phyloP scores from a whole-genome alignment of 352 stramenopile genomes.

The Halophytophthora batemanensis region DNA sequence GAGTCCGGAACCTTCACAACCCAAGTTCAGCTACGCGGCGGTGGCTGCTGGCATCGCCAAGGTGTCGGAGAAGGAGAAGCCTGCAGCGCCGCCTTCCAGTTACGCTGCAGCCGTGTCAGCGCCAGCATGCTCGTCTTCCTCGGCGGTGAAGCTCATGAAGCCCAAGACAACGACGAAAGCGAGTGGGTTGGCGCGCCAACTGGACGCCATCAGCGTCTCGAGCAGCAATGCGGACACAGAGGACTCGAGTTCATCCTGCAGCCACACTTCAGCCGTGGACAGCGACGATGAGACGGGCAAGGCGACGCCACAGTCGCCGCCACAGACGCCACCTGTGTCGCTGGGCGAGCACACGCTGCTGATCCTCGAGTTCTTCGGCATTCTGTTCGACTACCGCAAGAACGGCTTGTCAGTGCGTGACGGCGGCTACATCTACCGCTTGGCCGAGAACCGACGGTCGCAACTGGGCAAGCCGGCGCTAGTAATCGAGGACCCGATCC shows the following conservation, averaged over 20 bases:
- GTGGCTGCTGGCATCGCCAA: constrained; percentile 68
- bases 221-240: constrained; percentile 82
- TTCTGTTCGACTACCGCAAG: constrained; percentile 83
- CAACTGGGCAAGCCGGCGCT: constrained; percentile 62
- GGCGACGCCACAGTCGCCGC: background rate
- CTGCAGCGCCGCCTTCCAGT: constrained; percentile 36
- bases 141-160: constrained; percentile 15
- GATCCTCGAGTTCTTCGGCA: constrained; percentile 85
- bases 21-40: constrained; percentile 67
- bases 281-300: constrained; percentile 50
- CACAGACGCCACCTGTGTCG: constrained; percentile 26
- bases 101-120: constrained; percentile 70
- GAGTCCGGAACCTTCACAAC: constrained; percentile 11
- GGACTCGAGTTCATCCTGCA: constrained; percentile 58
- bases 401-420: constrained; percentile 84
- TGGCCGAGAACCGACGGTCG: constrained; percentile 47
- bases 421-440: constrained; percentile 81
- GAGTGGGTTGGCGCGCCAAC: constrained; percentile 5
- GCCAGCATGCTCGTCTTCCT: constrained; percentile 11
- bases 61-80: constrained; percentile 21
- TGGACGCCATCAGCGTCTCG: constrained; percentile 68
- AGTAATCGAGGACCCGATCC: constrained; percentile 89
- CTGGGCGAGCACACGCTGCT: constrained; percentile 71
- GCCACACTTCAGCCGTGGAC: constrained; percentile 43
- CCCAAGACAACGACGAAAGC: constrained; percentile 7